Base-by-base conservation (phyloP, 495 filamentous ascomycete genomes). In the Hypoxylon perforatum region DNA sequence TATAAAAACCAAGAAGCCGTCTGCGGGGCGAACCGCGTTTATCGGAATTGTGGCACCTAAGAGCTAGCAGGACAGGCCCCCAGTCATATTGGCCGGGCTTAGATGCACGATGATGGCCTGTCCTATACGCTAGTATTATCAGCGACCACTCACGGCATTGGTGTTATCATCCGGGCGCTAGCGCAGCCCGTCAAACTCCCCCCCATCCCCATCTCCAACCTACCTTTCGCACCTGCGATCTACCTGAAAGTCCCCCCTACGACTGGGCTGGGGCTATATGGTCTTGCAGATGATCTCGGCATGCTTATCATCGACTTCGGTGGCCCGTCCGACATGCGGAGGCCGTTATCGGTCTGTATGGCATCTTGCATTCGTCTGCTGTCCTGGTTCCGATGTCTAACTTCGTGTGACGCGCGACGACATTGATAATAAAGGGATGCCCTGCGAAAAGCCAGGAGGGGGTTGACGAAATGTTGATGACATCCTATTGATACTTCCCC, bases 121-220 rank as follows among this genome's bases (percentile, higher is more conserved):
- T 18, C 10, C 50, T 66, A 61, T 65, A 65, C 61, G 61, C 67
- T 70, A 70, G 67, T 59, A 67, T 62, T 70, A 70, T 70, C 67
- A 59, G 57, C 58, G n/a, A 50, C 67, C 67, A 70, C 35, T 70
- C 67, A 70, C 45, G 53, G 58, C 48, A 50, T 33, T 23, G 47
- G 52, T 61, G 67, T 67, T 70, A 70, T 70, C 67, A 67, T 55
- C 61, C 47, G 35, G 36, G 23, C 59, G 41, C 60, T 69, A 69
- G 39, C 50, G 55, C 51, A 17, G 38, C 39, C 10, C 7, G 8
- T 11, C 17, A 21, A 52, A 22, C 63, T 36, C 25, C 53, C 57
- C 36, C 39, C 58, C 52, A 67, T 67, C 36, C 39, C 58, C 52
- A 67, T 67, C 57, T 53, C 64, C 64, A 61, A 56, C 33, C 35